A percentile compares a stretch with the other conserved stretches of the same genome.
Conservation (phyloP, 768 basidiomycete genomes). For the Tremella fuciformis region DNA sequence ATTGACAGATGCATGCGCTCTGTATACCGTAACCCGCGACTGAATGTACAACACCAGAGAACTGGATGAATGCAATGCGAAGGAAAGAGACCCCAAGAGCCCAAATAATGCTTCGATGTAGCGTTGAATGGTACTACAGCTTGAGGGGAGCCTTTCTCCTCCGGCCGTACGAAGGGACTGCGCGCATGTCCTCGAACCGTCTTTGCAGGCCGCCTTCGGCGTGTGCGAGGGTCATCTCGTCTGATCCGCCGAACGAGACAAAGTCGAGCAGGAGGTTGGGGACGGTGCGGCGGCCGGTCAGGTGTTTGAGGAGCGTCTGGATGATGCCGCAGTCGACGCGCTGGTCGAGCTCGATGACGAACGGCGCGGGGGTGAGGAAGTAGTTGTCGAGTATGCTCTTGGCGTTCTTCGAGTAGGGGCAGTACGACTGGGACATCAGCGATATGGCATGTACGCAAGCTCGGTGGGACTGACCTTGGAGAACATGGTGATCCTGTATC, state of each 20-base stretch:
- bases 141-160: slow-evolving; percentile 7
- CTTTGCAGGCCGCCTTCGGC: slow-evolving; percentile 48
- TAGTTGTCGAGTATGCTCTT: slow-evolving; percentile 46
- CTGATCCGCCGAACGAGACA: slow-evolving; percentile 48
- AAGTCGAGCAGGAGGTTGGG: slow-evolving; percentile 52
- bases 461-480: slow-evolving; percentile 41
- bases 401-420: slow-evolving; percentile 51
- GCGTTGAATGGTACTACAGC: neutral
- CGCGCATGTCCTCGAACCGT: slow-evolving; percentile 30
- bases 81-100: too few relatives aligned
- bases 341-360: slow-evolving; percentile 50
- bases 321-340: slow-evolving; percentile 46
- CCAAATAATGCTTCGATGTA: too few relatives aligned
- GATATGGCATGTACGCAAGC: neutral
- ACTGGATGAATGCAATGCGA: too few relatives aligned
- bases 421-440: slow-evolving; percentile 42
- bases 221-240: slow-evolving; percentile 50
- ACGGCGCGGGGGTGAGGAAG: slow-evolving; percentile 39
- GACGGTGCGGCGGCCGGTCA: slow-evolving; percentile 51
- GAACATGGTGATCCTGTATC: slow-evolving; percentile 46
- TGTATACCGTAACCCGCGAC: too few relatives aligned
- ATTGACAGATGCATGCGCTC: too few relatives aligned
- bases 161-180: slow-evolving; percentile 19
- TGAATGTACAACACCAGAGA: too few relatives aligned
- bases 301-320: slow-evolving; percentile 43